Base-by-base conservation (phyloP, 805 yeast genomes). In the Cyberlindnera nakhonratchasimensis region DNA sequence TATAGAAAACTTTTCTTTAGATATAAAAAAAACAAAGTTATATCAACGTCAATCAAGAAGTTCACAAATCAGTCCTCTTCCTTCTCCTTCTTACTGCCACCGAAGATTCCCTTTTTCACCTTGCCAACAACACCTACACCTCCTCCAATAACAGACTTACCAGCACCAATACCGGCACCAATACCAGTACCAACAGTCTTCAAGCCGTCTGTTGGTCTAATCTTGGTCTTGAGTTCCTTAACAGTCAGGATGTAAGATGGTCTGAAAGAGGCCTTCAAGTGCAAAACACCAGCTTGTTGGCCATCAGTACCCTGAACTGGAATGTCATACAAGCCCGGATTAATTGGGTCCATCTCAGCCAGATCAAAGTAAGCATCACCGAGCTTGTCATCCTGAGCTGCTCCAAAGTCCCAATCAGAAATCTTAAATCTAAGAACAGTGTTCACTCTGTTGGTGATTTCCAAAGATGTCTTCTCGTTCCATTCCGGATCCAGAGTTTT, bases 321-420 rank as follows among this genome's bases (percentile, higher is more conserved):
- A 32, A 81, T 64, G 35, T 72, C 78, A 43, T 74, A 58, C 14
- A 74, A 79, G 13, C 67, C 63, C 20, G 75, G 73, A 22, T 69
- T 67, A 40, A 73, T 70, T 4, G 89, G 86, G 49, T 80, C 79
- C 16, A 90, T 67, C 12, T 77, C 76, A 0, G 75, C 61, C 43
- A 91, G 65, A 10, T 76, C 72, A 42, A 89, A 59, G 18, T 58
- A 53, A 9, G 80, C 86, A 24, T 67, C 69, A 43, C 98, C 96
- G 42, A 93, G 71, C 49, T 71, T 69, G 63, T 93, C 99, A 63
- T 93, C 91, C 46, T 76, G 77, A 45, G 81, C 88, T 34, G 87
- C 80, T 52, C 96, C 96, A 50, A 91, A 78, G 64, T 93, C 99
- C 96, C 97, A 91, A 61, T 93, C 99, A 57, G 59, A 72, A 13